Base-by-base conservation (phyloP, 257 asterid species). In the Solanum sitiens region DNA sequence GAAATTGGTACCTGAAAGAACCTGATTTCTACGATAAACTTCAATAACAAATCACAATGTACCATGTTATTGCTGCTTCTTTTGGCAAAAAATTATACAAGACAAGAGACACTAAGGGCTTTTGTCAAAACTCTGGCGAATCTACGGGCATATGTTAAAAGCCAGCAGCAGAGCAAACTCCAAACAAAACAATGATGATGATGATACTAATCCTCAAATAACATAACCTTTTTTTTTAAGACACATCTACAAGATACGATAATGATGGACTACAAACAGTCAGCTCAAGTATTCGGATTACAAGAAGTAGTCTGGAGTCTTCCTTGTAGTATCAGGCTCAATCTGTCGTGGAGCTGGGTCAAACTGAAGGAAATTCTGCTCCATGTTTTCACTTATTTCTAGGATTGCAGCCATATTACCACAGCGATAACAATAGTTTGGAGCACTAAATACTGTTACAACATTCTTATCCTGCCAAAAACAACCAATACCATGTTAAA, bases 351-450 rank as follows among this genome's bases (percentile, higher is more conserved):
- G 99, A 67, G 99, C 98, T 35, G 99, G 98, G 87, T 96, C 99
- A 87, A 96, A 96, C 87, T 95, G 99, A 53, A 96, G 99, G 93
- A 96, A 96, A 89, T 96, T 96, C 90, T 94, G 98, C 87, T 95
- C 98, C 99, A 94, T 96, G 92, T 96, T 91, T 89, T 96, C 98
- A 53, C 99, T 98, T 4, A 96, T 94, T 91, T 96, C 99, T 4
- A 96, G 96, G 70, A 96, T 96, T 87, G 99, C 99, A 85, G 99
- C 99, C 99, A 96, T 96, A 90, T 96, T 96, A 67, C 99, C 99
- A 63, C 99, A 96, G 8, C 98, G 98, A 88, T 96, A 96, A 89
- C 99, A 96, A 87, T 96, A 96, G 95, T 96, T 96, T 12, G 99
- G 99, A 86, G 98, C 98, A 25, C 97, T 95, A 88, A 96, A 96